Evolutionary conservation across 2,329 filamentous ascomycete genomes (phyloP), one percentile per base, ranked within the genome.

Genomic region (Ceratocystis papillata): DNA sequence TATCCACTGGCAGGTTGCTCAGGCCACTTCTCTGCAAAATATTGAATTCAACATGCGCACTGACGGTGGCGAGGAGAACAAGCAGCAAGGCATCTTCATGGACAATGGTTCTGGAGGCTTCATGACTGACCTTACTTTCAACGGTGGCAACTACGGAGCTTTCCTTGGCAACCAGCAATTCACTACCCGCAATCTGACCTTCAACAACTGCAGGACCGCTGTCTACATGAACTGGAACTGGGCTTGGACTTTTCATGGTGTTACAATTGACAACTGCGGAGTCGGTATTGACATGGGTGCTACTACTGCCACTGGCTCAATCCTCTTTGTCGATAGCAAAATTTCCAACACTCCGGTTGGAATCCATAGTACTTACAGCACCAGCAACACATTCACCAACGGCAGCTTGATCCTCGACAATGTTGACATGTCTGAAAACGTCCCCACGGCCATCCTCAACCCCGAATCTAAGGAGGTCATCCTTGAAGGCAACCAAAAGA

Each of bases 201-300:
- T 95, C 81, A 89, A 88, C 74, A 81, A 83, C 75, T 92, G 88
- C 79, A 82, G 89, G 73, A 95, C 89, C 1, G 90, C 88, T 69
- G 85, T 96, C 69, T 90, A 83, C 77, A 88, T 94, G 85, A 91
- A 91, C 79, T 96, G 90, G 90, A 89, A 93, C 78, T 96, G 90
- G 90, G 79, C 85, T 20, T 95, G 88, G 87, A 85, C 87, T 57
- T 84, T 94, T 76, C 90, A 93, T 73, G 87, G 83, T 45, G 71
- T 95, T 46, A 81, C 77, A 59, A 89, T 95, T 76, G 85, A 90
- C 74, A 84, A 87, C 73, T 89, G 87, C 73, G 77, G 79, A n/a
- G 76, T 92, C 48, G 90, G 89, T 65, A 78, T 95, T 69, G 88
- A 95, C 76, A 90, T 96, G 85, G 74, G 78, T 41, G 77, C 80